Percentiles rank a stretch among this genome's conserved stretches.
Evolutionary conservation across 2,329 filamentous ascomycete genomes (phyloP).

Genomic region (Sporothrix luriei): DNA sequence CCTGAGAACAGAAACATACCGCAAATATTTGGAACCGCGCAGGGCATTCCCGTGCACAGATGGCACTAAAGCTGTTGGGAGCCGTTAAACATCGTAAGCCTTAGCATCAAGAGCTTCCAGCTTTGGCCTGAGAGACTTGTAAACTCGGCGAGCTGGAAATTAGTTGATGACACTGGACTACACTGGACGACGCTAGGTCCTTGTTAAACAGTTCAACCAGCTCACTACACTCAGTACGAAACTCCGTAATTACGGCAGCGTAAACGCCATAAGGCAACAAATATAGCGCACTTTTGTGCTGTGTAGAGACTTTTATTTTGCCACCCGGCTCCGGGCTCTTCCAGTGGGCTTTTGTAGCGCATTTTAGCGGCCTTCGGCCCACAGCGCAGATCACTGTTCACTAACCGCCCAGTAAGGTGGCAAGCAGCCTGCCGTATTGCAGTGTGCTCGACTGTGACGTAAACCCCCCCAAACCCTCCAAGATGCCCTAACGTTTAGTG

Average conservation of each 20-base stretch:
- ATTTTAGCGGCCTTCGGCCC: not conserved
- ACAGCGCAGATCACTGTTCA: not conserved
- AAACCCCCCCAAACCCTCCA: not conserved
- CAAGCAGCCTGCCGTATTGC: too few relatives aligned
- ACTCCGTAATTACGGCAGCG: not conserved
- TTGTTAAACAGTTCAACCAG: not conserved
- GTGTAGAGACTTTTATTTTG: not conserved
- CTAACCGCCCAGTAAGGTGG: not conserved
- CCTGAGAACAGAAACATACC: not conserved
- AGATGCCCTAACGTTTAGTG: too few relatives aligned
- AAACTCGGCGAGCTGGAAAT: too few relatives aligned
- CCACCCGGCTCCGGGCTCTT: slow-evolving; percentile 10
- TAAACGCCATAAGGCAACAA: not conserved
- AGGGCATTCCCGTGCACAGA: slow-evolving; percentile 16
- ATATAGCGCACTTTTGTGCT: slow-evolving; percentile 1
- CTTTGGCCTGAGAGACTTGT: too few relatives aligned
- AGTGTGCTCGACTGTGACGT: too few relatives aligned
- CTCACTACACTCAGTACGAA: not conserved
- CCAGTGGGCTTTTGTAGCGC: not conserved
- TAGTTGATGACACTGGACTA: not conserved
- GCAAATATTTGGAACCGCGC: not conserved
- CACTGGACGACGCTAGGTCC: not conserved
- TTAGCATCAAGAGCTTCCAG: too few relatives aligned
- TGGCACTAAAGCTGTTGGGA: not conserved
- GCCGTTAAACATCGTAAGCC: too few relatives aligned